Base-by-base conservation (phyloP, 257 asterid genomes). In the Fraxinus pennsylvanica region DNA sequence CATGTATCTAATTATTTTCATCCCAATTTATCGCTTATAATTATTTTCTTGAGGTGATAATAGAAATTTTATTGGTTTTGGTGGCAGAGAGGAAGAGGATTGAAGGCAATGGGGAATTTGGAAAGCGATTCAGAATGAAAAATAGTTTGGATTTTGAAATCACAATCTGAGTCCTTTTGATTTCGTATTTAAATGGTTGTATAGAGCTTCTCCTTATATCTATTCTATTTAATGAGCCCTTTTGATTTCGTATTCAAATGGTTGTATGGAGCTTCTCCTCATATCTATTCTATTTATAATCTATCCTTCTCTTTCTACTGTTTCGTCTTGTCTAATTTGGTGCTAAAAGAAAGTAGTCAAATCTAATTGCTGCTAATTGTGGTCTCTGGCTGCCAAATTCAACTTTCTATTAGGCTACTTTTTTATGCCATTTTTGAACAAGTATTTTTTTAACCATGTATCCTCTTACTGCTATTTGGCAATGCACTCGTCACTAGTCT, bases 21-120 rank as follows among this genome's bases (percentile, higher is more conserved):
- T 54, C 65, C 27, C 65, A 19, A 54, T 17, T 54, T 54, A 10
- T 54, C 10, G 27, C n/a, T 47, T 47, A 14, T 13, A 47, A 47
- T 47, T 47, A 47, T 47, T 47, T 14, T 47, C n/a, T 14, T 13
- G 57, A 47, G 19, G 57, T 13, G n/a, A 6, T 47, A 47, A 47
- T 14, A 47, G 6, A 10, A 47, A 17, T 63, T 9, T 75, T 22
- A 8, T 33, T 81, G 38, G 25, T 17, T 41, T 57, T 50, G 33
- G 38, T 70, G 39, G 81, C 89, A 85, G 87, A 82, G 74, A 74
- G 69, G 80, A 5, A 71, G 87, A 78, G 85, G 89, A 38, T 73
- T 85, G 38, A 85, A 85, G 78, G 87, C 85, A n/a, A 85, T 85
- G 86, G 85, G 85, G 3, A 79, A 52, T 63, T 19, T 84, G 43